phyloP scores from a whole-genome alignment of 1,139 yeast genomes.

The Insectozyma bohioensis region DNA sequence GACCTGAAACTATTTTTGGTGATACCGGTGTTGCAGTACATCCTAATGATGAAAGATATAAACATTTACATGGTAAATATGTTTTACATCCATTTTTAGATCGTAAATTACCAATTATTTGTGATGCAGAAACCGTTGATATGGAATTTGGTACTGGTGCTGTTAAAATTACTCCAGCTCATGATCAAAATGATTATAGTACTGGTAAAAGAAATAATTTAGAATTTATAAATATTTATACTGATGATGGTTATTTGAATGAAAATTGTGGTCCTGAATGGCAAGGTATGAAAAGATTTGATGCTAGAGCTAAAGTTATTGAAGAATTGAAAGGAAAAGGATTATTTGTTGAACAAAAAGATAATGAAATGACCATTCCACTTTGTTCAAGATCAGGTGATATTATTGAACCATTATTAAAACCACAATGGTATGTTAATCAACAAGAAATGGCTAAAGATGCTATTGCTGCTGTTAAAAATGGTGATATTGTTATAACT shows the following conservation, averaged over 20 bases:
- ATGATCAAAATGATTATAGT: conserved; percentile 93
- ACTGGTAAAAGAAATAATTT: conserved; percentile 93
- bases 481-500: conserved; percentile 75
- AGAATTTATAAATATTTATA: conserved; percentile 84
- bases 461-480: conserved; percentile 83
- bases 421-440: conserved; percentile 99
- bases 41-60: conserved; percentile 90
- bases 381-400: conserved; percentile 95
- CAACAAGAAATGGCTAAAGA: conserved; percentile 87
- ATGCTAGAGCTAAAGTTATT: conserved; percentile 85
- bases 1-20: conserved; percentile 98
- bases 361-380: conserved; percentile 95
- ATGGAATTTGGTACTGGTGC: conserved; percentile 99
- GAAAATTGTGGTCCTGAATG: conserved; percentile 89
- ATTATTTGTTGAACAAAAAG: conserved; percentile 78
- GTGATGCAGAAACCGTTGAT: conserved; percentile 93
- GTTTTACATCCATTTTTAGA: conserved; percentile 89
- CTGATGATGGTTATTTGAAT: conserved; percentile 89
- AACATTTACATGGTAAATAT: conserved; percentile 90
- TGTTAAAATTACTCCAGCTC: conserved; percentile 97
- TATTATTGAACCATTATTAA: conserved; percentile 90
- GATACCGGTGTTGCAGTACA: conserved; percentile 98
- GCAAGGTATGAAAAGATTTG: conserved; percentile 89
- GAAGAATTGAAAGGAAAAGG: conserved; percentile 76
- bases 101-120: conserved; percentile 80